Evolutionary conservation across 2,329 filamentous ascomycete species (phyloP).

Genomic region (Colletotrichum simmondsii): DNA sequence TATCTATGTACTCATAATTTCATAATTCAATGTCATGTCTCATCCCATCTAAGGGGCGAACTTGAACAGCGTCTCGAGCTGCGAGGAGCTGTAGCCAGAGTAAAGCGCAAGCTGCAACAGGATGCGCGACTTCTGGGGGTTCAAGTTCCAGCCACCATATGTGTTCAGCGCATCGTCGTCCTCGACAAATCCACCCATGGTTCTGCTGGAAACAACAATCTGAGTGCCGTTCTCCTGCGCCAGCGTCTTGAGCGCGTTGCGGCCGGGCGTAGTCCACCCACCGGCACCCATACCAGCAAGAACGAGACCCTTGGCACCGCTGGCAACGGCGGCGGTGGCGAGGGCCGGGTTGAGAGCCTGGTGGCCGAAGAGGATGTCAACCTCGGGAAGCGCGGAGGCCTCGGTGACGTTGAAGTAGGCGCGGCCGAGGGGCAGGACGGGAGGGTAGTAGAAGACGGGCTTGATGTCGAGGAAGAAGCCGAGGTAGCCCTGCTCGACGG

Average conservation of each 20-base stretch:
- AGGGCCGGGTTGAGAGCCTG: slow-evolving; percentile 61
- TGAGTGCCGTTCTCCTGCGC: slow-evolving; percentile 57
- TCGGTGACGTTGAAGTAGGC: slow-evolving; percentile 52
- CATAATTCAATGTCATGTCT: not conserved
- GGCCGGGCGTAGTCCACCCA: slow-evolving; percentile 54
- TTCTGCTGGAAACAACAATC: slow-evolving; percentile 62
- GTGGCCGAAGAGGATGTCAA: slow-evolving; percentile 67
- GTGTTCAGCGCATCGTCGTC: slow-evolving; percentile 47
- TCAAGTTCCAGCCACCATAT: slow-evolving; percentile 61
- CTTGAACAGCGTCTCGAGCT: slow-evolving; percentile 30
- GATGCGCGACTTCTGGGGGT: slow-evolving; percentile 66
- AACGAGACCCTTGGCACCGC: slow-evolving; percentile 64
- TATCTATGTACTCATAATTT: slow-evolving; percentile 9
- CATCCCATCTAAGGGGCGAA: slow-evolving; percentile 8
- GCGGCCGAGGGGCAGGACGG: slow-evolving; percentile 59
- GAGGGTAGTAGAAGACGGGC: slow-evolving; percentile 69
- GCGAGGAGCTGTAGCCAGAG: slow-evolving; percentile 16
- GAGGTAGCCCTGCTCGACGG: slow-evolving; percentile 65
- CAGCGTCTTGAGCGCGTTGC: slow-evolving; percentile 52
- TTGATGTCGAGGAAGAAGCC: slow-evolving; percentile 68
- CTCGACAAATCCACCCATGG: slow-evolving; percentile 64
- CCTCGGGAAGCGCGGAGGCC: slow-evolving; percentile 56
- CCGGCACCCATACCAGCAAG: slow-evolving; percentile 67
- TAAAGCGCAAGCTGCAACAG: slow-evolving; percentile 55
- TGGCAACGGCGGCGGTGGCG: slow-evolving; percentile 57